These are phyloP conservation scores for Salix arbutifolia DNA, from an alignment of 345 rosid genomes.

Conservation along the genomic window DNA sequence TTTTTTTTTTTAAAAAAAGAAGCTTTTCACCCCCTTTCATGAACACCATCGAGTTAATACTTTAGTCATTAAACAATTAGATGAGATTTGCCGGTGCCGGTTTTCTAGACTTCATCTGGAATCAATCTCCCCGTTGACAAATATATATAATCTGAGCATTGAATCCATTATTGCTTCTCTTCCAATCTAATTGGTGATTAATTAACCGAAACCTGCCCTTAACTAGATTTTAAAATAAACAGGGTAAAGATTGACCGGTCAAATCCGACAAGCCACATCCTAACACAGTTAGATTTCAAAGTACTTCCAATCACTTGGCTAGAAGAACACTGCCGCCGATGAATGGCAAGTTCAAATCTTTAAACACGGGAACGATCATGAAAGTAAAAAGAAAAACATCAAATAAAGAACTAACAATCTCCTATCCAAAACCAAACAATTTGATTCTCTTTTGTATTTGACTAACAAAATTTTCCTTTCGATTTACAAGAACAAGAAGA, in stretches of 20 bases:
- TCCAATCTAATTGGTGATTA: background rate
- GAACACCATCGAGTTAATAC: too few species aligned
- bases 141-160: background rate
- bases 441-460: constrained; percentile 10
- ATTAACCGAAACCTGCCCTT: too few species aligned
- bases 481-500: constrained; percentile 33
- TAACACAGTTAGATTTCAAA: background rate
- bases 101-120: background rate
- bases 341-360: background rate
- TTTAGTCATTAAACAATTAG: too few species aligned
- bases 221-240: too few species aligned
- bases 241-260: too few species aligned
- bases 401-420: background rate
- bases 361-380: background rate
- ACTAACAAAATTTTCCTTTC: constrained; percentile 45
- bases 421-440: constrained; percentile 15
- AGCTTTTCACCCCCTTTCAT: too few species aligned
- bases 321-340: background rate
- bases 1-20: too few species aligned
- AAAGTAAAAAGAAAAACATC: background rate
- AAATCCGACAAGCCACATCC: too few species aligned
- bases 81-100: background rate
- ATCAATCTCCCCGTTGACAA: background rate
- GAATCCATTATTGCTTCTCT: background rate
- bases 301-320: background rate